These are phyloP conservation scores for Achlya hypogyna DNA, from an alignment of 352 stramenopile species.

Conservation along the genomic window DNA sequence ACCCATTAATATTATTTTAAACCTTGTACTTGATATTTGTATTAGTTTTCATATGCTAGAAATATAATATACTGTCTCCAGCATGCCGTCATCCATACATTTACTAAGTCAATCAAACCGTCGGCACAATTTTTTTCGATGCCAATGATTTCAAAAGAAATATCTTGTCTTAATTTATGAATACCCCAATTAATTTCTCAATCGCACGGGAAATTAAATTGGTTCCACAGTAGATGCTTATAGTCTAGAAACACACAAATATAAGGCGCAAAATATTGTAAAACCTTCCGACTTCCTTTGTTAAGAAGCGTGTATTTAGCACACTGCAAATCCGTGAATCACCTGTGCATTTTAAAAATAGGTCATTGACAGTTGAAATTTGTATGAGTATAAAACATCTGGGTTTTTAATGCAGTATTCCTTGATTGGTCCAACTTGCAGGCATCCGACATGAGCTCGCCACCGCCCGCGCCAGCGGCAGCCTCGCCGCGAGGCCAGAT, in stretches of 20 bases:
- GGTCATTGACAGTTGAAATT: too few relatives aligned
- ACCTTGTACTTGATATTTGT: not conserved
- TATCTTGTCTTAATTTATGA: too few relatives aligned
- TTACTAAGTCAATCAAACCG: not conserved
- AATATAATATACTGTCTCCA: not conserved
- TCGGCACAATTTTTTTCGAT: too few relatives aligned
- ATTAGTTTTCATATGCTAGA: not conserved
- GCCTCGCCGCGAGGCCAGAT: conserved; percentile 29
- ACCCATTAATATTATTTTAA: not conserved
- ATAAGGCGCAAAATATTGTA: too few relatives aligned
- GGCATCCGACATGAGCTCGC: not conserved
- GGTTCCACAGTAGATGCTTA: too few relatives aligned
- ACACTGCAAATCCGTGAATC: not conserved
- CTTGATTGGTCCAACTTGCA: too few relatives aligned
- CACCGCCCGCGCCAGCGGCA: not conserved
- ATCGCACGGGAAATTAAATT: too few relatives aligned
- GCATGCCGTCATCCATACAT: not conserved
- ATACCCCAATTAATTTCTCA: too few relatives aligned
- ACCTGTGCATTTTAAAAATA: not conserved
- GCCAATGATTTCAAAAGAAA: too few relatives aligned
- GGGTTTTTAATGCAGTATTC: too few relatives aligned
- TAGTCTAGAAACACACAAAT: not conserved
- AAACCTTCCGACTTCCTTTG: too few relatives aligned
- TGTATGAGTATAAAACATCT: too few relatives aligned
- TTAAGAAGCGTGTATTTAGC: not conserved